These are phyloP conservation scores for Taphrina communis DNA, from an alignment of 1,139 yeast genomes.

Conservation along the genomic window DNA sequence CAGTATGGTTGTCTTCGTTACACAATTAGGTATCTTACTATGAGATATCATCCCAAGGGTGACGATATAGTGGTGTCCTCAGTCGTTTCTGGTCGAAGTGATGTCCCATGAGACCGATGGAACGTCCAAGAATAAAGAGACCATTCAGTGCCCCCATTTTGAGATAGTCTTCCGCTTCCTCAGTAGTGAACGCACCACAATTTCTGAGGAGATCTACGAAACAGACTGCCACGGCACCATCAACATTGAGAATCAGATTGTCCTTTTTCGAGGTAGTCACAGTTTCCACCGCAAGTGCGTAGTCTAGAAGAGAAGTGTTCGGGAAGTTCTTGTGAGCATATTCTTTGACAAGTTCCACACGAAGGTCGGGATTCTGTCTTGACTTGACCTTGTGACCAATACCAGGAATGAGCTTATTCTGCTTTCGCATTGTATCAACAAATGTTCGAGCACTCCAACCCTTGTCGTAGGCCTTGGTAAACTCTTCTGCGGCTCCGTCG, in stretches of 20 bases:
- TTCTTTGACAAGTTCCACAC: slow-evolving; percentile 59
- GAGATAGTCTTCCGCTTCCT: slow-evolving; percentile 57
- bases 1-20: not conserved
- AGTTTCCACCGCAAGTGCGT: slow-evolving; percentile 59
- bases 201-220: slow-evolving; percentile 57
- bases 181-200: slow-evolving; percentile 57
- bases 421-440: slow-evolving; percentile 58
- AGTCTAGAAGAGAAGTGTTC: slow-evolving; percentile 55
- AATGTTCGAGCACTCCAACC: slow-evolving; percentile 58
- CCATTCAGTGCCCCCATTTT: slow-evolving; percentile 59
- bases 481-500: slow-evolving; percentile 59
- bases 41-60: slow-evolving; percentile 59
- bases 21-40: slow-evolving; percentile 46
- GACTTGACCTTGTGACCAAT: slow-evolving; percentile 59
- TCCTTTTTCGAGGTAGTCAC: slow-evolving; percentile 60
- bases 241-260: slow-evolving; percentile 57
- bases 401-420: slow-evolving; percentile 58
- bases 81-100: slow-evolving; percentile 59
- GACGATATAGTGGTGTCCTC: slow-evolving; percentile 58
- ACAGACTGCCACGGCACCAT: slow-evolving; percentile 58
- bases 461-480: slow-evolving; percentile 56
- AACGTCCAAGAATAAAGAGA: slow-evolving; percentile 57
- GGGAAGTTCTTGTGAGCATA: slow-evolving; percentile 58
- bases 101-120: slow-evolving; percentile 58
- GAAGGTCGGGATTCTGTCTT: slow-evolving; percentile 59